Percentiles rank a stretch among this genome's conserved stretches.
Conservation (phyloP, 805 yeast genomes). For the Allodekkera sacchari region DNA sequence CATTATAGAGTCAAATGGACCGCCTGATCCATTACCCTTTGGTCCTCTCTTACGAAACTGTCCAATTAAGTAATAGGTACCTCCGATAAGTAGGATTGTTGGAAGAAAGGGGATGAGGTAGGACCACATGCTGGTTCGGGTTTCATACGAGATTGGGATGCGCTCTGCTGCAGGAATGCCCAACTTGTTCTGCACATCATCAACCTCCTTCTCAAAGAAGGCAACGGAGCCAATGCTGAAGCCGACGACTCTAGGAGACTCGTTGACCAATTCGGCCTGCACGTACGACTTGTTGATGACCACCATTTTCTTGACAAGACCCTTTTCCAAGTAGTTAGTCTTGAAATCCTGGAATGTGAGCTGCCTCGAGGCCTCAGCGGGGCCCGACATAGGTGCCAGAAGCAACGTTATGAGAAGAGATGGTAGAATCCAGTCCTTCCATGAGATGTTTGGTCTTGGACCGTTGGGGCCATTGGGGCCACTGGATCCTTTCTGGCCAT, state of each 20-base stretch:
- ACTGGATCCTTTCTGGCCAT: too few relatives aligned
- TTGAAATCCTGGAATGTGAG: constrained; percentile 91
- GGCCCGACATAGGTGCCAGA: constrained; percentile 10
- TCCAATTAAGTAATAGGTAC: constrained; percentile 59
- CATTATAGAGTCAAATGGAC: constrained; percentile 76
- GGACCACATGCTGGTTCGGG: constrained; percentile 59
- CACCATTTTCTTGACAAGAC: constrained; percentile 61
- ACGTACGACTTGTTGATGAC: constrained; percentile 76
- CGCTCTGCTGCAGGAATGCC: constrained; percentile 53
- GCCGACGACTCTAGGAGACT: constrained; percentile 24
- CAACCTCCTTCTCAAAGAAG: constrained; percentile 72
- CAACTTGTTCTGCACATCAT: constrained; percentile 64
- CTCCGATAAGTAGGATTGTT: constrained; percentile 82
- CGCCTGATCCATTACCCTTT: constrained; percentile 41
- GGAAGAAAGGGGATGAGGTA: constrained; percentile 73
- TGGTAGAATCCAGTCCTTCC: constrained; percentile 21
- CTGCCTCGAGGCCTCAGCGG: constrained; percentile 23
- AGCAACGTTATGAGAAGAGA: constrained; percentile 17
- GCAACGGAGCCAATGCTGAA: constrained; percentile 89
- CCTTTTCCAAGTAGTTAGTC: constrained; percentile 62
- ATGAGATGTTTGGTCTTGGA: constrained; percentile 10
- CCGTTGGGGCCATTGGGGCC: constrained; percentile 7
- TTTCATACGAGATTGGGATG: constrained; percentile 74
- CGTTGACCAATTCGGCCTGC: constrained; percentile 41
- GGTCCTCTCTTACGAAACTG: constrained; percentile 32